Conservation (phyloP, 176 grass and related monocot species). For the Eleusine indica region DNA sequence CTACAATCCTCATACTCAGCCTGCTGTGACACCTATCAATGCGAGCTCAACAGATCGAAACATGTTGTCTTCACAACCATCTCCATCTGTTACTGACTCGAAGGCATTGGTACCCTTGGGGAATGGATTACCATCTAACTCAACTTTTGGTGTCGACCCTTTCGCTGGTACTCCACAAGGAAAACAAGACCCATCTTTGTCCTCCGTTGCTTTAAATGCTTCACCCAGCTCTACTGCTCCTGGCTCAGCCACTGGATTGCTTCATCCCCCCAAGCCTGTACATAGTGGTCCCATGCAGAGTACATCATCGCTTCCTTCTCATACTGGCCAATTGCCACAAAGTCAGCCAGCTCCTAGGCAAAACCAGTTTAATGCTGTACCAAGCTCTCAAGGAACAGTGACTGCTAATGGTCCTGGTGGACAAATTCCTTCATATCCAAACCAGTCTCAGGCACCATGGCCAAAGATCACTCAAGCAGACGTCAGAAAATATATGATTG, state of each 20-base stretch:
- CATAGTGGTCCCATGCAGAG: slow-evolving; percentile 48
- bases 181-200: slow-evolving; percentile 54
- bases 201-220: slow-evolving; percentile 47
- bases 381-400: slow-evolving; percentile 44
- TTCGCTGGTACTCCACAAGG: slow-evolving; percentile 51
- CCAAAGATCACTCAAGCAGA: slow-evolving; percentile 93
- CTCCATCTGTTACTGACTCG: slow-evolving; percentile 56
- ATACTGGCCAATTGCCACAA: slow-evolving; percentile 48
- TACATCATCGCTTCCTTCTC: slow-evolving; percentile 41
- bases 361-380: slow-evolving; percentile 46
- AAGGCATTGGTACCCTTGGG: slow-evolving; percentile 59
- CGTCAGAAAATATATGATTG: slow-evolving; percentile 83
- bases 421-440: slow-evolving; percentile 51
- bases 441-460: slow-evolving; percentile 65
- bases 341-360: slow-evolving; percentile 51
- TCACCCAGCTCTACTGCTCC: slow-evolving; percentile 36
- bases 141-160: slow-evolving; percentile 51
- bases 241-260: slow-evolving; percentile 49
- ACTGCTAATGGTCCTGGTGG: slow-evolving; percentile 51
- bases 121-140: slow-evolving; percentile 69
- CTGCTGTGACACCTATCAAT: slow-evolving; percentile 25
- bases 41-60: slow-evolving; percentile 41
- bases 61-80: slow-evolving; percentile 48
- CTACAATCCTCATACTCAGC: slow-evolving; percentile 35
- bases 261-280: slow-evolving; percentile 53